A percentile compares a stretch with the other conserved stretches of the same genome.
Conservation (phyloP, 768 basidiomycete genomes). For the Leucosporidium yakuticum region DNA sequence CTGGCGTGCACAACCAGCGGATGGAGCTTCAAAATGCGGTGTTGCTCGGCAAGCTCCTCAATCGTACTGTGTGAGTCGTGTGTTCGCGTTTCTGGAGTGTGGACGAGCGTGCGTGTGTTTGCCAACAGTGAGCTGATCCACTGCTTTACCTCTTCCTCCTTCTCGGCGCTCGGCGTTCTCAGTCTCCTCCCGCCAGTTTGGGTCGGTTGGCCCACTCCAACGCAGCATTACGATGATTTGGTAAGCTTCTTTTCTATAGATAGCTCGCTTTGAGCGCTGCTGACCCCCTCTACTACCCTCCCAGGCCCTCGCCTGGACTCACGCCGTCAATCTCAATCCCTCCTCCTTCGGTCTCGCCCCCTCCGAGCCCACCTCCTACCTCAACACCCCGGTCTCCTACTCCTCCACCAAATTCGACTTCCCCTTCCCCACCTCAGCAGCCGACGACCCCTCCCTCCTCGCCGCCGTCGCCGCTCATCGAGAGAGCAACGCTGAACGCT, state of each 20-base stretch:
- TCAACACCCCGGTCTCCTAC: constrained; percentile 11
- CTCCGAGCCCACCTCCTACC: not conserved
- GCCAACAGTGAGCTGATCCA: not conserved
- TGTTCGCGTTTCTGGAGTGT: not conserved
- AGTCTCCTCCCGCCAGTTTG: constrained; percentile 64
- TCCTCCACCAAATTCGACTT: constrained; percentile 5
- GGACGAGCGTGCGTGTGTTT: not conserved
- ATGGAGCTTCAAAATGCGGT: constrained; percentile 77
- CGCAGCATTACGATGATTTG: constrained; percentile 53
- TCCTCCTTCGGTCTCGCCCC: constrained; percentile 18
- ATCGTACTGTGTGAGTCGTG: constrained; percentile 49
- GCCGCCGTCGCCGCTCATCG: not conserved
- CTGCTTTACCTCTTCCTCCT: too few relatives aligned
- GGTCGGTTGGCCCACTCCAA: constrained; percentile 60
- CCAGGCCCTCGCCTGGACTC: constrained; percentile 29
- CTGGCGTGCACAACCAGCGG: constrained; percentile 76
- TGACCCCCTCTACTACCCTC: not conserved
- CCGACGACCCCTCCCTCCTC: constrained; percentile 8
- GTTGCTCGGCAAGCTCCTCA: constrained; percentile 58
- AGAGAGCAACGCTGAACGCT: not conserved
- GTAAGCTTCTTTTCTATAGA: constrained; percentile 43
- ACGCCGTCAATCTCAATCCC: constrained; percentile 19
- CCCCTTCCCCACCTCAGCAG: constrained; percentile 10
- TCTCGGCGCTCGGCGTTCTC: not conserved
- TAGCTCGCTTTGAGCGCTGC: accelerated